These are phyloP conservation scores for Lachancea fermentati DNA, from an alignment of 805 yeast genomes.

Conservation along the genomic window DNA sequence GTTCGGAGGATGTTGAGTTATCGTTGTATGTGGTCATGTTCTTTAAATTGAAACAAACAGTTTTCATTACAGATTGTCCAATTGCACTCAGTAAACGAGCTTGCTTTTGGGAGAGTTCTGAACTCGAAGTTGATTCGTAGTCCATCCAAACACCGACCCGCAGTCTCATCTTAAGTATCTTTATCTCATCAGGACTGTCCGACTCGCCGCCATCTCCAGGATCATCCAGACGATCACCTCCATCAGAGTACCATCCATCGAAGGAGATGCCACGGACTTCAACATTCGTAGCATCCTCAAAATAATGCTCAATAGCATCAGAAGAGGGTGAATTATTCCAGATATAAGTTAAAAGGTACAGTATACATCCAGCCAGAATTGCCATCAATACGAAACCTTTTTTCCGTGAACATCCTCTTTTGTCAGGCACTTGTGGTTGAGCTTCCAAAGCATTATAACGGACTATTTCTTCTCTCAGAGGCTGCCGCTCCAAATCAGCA, in stretches of 20 bases:
- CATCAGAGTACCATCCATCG: slow-evolving; percentile 27
- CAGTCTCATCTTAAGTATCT: slow-evolving; percentile 5
- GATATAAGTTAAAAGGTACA: neutral
- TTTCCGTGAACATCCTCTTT: no score
- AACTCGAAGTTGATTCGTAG: slow-evolving; percentile 4
- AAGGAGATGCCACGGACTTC: slow-evolving; percentile 18
- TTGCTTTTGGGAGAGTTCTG: slow-evolving; percentile 15
- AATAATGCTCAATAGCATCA: slow-evolving; percentile 2
- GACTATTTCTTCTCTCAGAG: neutral
- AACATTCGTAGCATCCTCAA: slow-evolving; percentile 15
- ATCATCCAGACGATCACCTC: slow-evolving; percentile 4
- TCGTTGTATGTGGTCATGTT: slow-evolving; percentile 24
- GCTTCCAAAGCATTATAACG: neutral
- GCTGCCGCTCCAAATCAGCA: neutral
- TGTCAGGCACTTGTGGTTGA: neutral
- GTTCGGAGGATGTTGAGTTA: slow-evolving; percentile 8
- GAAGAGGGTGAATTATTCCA: slow-evolving; percentile 1
- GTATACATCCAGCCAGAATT: no score
- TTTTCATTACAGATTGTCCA: slow-evolving; percentile 17
- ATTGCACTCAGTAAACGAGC: slow-evolving; percentile 11
- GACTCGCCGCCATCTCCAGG: neutral
- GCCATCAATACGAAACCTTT: no score
- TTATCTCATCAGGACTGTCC: neutral
- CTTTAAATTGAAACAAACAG: slow-evolving; percentile 22
- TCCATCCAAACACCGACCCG: slow-evolving; percentile 6